Conservation (phyloP, 768 basidiomycete species). For the Rhizopogon vinicolor region DNA sequence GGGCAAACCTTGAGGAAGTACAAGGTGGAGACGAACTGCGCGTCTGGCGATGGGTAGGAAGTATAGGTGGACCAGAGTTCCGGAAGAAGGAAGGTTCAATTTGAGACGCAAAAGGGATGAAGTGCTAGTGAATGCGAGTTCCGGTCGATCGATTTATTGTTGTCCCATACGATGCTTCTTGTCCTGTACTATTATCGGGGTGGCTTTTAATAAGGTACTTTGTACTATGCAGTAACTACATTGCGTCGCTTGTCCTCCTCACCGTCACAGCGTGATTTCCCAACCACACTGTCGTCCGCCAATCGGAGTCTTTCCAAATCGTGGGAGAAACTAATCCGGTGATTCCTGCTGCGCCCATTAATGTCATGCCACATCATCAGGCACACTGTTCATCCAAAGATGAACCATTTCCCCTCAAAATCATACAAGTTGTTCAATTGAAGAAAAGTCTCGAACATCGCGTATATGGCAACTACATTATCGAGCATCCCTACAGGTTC, state of each 20-base stretch:
- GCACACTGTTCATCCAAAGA: background rate
- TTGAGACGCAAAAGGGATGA: slow-evolving; percentile 22
- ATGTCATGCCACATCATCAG: background rate
- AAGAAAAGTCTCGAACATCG: slow-evolving; percentile 24
- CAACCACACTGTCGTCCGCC: background rate
- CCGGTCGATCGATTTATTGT: background rate
- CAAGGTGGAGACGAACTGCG: slow-evolving; percentile 82
- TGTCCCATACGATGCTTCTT: background rate
- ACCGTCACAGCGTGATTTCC: background rate
- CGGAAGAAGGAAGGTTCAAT: slow-evolving; percentile 33
- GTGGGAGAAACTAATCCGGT: background rate
- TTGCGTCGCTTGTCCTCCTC: background rate
- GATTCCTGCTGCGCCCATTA: background rate
- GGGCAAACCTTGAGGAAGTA: slow-evolving; percentile 79
- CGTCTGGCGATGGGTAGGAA: slow-evolving; percentile 92
- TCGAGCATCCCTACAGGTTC: slow-evolving; percentile 29
- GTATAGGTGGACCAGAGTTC: slow-evolving; percentile 26
- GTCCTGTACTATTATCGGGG: background rate
- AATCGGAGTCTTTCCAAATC: background rate
- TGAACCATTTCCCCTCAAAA: background rate
- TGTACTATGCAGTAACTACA: too few species aligned
- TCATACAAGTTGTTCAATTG: slow-evolving; percentile 2
- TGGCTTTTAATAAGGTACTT: background rate
- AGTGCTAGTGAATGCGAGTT: background rate
- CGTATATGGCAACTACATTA: slow-evolving; percentile 32